phyloP scores from a whole-genome alignment of 495 filamentous ascomycete species.

The Podospora tetraspora region DNA sequence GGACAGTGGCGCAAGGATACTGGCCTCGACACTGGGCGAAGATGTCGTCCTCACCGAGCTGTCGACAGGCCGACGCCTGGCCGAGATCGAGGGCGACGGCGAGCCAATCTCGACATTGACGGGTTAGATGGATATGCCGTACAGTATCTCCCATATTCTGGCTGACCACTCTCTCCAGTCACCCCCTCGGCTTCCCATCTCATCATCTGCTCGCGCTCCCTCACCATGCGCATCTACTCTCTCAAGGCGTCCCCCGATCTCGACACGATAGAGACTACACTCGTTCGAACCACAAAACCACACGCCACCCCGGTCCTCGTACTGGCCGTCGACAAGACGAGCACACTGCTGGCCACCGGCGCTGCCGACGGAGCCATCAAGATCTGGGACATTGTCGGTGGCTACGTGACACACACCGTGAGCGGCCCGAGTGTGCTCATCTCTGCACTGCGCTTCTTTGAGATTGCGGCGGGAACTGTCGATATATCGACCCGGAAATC shows the following conservation, averaged over 20 bases:
- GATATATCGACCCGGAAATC: slow-evolving; percentile 22
- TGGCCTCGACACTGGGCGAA: slow-evolving; percentile 83
- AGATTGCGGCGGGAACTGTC: slow-evolving; percentile 48
- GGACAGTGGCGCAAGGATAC: slow-evolving; percentile 71
- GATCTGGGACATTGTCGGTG: slow-evolving; percentile 90
- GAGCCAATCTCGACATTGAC: slow-evolving; percentile 84
- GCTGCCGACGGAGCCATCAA: slow-evolving; percentile 89
- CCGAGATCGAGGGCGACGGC: slow-evolving; percentile 89
- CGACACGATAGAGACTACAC: slow-evolving; percentile 55
- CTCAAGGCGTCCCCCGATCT: slow-evolving; percentile 54
- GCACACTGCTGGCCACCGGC: slow-evolving; percentile 86
- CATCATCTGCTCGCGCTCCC: slow-evolving; percentile 83
- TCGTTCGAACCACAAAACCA: slow-evolving; percentile 79
- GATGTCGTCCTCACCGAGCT: slow-evolving; percentile 85
- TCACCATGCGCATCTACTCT: slow-evolving; percentile 88
- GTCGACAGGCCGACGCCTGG: slow-evolving; percentile 72
- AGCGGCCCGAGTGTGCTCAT: slow-evolving; percentile 86
- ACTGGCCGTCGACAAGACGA: slow-evolving; percentile 72
- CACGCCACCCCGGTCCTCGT: slow-evolving; percentile 85
- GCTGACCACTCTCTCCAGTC: slow-evolving; percentile 47
- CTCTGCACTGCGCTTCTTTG: slow-evolving; percentile 87
- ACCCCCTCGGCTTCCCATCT: slow-evolving; percentile 84
- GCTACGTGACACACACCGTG: slow-evolving; percentile 91
- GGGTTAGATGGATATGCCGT: slow-evolving; percentile 45
- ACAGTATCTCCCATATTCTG: not conserved